Conservation (phyloP, 495 filamentous ascomycete species). For the Articulospora tetracladia region DNA sequence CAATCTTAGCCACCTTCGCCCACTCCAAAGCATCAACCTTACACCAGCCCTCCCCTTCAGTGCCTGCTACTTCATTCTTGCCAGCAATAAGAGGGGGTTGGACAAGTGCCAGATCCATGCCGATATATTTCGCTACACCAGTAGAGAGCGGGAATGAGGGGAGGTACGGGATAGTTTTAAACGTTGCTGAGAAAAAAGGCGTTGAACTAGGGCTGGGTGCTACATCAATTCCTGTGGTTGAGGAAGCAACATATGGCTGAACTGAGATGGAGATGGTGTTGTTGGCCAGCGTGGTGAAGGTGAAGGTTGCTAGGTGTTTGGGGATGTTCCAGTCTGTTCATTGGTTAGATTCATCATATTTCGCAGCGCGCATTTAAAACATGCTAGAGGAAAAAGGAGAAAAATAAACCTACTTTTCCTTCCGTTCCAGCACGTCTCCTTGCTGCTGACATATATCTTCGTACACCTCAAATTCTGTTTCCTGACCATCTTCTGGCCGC, state of each 20-base stretch:
- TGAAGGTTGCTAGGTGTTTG: slow-evolving; percentile 49
- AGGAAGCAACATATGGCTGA: slow-evolving; percentile 28
- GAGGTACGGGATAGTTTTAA: slow-evolving; percentile 35
- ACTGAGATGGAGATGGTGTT: slow-evolving; percentile 38
- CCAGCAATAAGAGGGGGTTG: slow-evolving; percentile 42
- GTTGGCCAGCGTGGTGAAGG: slow-evolving; percentile 35
- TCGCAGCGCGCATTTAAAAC: not conserved
- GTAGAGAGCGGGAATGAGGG: slow-evolving; percentile 39
- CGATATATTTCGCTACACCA: slow-evolving; percentile 28
- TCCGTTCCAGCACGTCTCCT: slow-evolving; percentile 45
- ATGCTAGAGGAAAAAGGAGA: not conserved
- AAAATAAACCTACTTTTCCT: slow-evolving; percentile 27
- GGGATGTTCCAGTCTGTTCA: slow-evolving; percentile 48
- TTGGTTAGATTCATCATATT: not conserved
- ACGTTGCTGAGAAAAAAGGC: slow-evolving; percentile 40
- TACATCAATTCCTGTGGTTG: slow-evolving; percentile 13
- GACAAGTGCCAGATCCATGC: slow-evolving; percentile 32
- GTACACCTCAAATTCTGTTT: slow-evolving; percentile 33
- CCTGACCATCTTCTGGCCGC: slow-evolving; percentile 10
- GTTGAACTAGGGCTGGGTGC: slow-evolving; percentile 17
- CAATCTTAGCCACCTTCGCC: slow-evolving; percentile 22
- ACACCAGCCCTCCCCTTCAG: slow-evolving; percentile 34
- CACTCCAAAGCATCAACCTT: slow-evolving; percentile 23
- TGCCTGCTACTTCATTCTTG: slow-evolving; percentile 27
- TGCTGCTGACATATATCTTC: slow-evolving; percentile 47